Percentiles rank a stretch among this genome's conserved stretches.
These are phyloP conservation scores for Rhodotorula sp. DNA, from an alignment of 1,284 basidiomycete genomes.

Conservation along the genomic window DNA sequence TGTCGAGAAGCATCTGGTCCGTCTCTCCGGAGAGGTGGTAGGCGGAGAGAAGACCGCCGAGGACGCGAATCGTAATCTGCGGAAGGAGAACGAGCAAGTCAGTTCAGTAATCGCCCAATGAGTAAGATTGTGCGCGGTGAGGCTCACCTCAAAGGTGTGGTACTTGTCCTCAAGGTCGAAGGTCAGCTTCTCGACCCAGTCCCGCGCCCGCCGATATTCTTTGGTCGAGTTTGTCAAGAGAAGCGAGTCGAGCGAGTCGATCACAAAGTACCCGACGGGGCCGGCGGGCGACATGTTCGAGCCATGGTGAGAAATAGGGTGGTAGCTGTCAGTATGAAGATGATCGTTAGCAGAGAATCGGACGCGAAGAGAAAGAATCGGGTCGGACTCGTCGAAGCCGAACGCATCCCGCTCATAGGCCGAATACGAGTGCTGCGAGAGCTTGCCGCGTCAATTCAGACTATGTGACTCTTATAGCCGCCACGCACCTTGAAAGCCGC, in stretches of 20 bases:
- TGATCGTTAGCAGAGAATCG: background rate
- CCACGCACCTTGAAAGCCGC: constrained; percentile 70
- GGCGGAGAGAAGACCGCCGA: constrained; percentile 80
- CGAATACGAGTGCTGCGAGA: constrained; percentile 44
- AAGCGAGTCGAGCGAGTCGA: constrained; percentile 66
- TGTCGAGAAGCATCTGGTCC: constrained; percentile 68
- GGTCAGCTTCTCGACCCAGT: constrained; percentile 72
- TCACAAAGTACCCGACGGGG: constrained; percentile 59
- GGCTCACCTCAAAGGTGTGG: constrained; percentile 84
- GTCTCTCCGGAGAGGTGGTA: constrained; percentile 61
- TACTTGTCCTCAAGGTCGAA: constrained; percentile 79
- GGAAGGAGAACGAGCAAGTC: no score
- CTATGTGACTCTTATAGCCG: background rate
- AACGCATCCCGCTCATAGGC: constrained; percentile 75
- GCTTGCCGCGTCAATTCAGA: background rate
- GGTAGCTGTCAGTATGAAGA: constrained; percentile 55
- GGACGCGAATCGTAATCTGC: constrained; percentile 63
- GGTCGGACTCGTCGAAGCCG: constrained; percentile 67
- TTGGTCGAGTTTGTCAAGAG: constrained; percentile 74
- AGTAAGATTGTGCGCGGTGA: no score
- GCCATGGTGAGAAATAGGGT: constrained; percentile 72
- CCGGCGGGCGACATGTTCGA: constrained; percentile 71
- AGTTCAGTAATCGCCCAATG: background rate
- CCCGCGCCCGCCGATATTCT: constrained; percentile 72
- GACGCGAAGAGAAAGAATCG: background rate